Conservation (phyloP, 1,284 basidiomycete species). For the Heliocybe sulcata region DNA sequence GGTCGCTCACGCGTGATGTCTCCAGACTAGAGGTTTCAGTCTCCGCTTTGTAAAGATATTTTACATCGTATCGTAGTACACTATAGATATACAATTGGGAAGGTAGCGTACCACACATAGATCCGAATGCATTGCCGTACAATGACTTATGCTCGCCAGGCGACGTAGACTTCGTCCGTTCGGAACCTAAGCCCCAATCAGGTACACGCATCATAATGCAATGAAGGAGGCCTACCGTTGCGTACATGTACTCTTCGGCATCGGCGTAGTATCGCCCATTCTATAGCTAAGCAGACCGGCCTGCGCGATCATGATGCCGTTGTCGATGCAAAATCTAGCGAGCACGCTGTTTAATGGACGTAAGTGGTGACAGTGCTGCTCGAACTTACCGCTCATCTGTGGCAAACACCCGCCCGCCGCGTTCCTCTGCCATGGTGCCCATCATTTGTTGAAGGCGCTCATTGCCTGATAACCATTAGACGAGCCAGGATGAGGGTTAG, state of each 20-base stretch:
- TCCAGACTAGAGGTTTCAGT: background rate
- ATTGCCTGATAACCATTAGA: constrained; percentile 56
- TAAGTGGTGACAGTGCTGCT: constrained; percentile 2
- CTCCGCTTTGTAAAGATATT: background rate
- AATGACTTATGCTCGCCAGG: constrained; percentile 62
- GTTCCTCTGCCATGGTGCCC: constrained; percentile 92
- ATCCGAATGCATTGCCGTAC: background rate
- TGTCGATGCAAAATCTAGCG: constrained; percentile 94
- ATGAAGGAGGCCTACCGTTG: constrained; percentile 59
- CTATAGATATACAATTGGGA: background rate
- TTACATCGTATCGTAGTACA: background rate
- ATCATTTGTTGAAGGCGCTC: constrained; percentile 96
- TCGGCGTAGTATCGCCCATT: constrained; percentile 82
- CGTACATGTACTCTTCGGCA: constrained; percentile 81
- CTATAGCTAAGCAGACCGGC: constrained; percentile 89
- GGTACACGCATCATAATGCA: constrained; percentile 2
- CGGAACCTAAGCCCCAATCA: constrained; percentile 55
- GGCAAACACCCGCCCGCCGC: constrained; percentile 87
- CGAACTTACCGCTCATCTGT: constrained; percentile 84
- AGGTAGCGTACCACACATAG: background rate
- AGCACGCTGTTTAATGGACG: constrained; percentile 4
- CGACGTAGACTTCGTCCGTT: constrained; percentile 85
- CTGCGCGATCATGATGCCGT: constrained; percentile 99
- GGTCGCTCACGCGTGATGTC: background rate
- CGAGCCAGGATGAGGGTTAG: background rate